Conservation (phyloP, 352 stramenopile species). For the Phytophthora sojae region DNA sequence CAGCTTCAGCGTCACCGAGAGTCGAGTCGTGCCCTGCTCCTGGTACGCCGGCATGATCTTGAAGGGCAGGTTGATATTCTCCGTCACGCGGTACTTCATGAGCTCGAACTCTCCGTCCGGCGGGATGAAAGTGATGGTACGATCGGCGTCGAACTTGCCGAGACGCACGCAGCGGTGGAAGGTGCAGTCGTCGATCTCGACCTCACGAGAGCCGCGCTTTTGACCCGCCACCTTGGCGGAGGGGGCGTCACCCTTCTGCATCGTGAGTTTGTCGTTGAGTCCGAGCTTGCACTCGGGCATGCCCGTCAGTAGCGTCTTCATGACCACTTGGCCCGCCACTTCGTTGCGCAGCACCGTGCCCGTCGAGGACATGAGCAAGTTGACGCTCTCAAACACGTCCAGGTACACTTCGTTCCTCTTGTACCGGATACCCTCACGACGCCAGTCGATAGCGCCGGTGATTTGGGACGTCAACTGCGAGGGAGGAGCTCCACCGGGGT, state of each 20-base stretch:
- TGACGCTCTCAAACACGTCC: slow-evolving; percentile 97
- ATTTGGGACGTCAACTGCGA: slow-evolving; percentile 87
- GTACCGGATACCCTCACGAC: slow-evolving; percentile 97
- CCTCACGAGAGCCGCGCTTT: slow-evolving; percentile 77
- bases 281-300: slow-evolving; percentile 99
- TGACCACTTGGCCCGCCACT: slow-evolving; percentile 96
- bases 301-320: slow-evolving; percentile 98
- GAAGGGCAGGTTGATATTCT: slow-evolving; percentile 99
- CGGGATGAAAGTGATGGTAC: slow-evolving; percentile 98
- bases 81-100: slow-evolving; percentile 97
- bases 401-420: slow-evolving; percentile 99
- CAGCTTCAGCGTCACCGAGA: slow-evolving; percentile 87
- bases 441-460: slow-evolving; percentile 90
- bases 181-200: slow-evolving; percentile 98
- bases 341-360: slow-evolving; percentile 96
- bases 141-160: slow-evolving; percentile 98
- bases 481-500: slow-evolving; percentile 91
- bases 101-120: slow-evolving; percentile 99
- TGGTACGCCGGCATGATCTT: slow-evolving; percentile 97
- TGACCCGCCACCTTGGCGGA: slow-evolving; percentile 68
- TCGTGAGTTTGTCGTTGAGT: slow-evolving; percentile 98
- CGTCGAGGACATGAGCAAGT: slow-evolving; percentile 95
- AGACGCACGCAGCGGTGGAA: slow-evolving; percentile 98
- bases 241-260: slow-evolving; percentile 92
- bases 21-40: slow-evolving; percentile 90